Evolutionary conservation across 257 asterid species (phyloP), one percentile per base, ranked within the genome.

Genomic region (Solanum chilense): DNA sequence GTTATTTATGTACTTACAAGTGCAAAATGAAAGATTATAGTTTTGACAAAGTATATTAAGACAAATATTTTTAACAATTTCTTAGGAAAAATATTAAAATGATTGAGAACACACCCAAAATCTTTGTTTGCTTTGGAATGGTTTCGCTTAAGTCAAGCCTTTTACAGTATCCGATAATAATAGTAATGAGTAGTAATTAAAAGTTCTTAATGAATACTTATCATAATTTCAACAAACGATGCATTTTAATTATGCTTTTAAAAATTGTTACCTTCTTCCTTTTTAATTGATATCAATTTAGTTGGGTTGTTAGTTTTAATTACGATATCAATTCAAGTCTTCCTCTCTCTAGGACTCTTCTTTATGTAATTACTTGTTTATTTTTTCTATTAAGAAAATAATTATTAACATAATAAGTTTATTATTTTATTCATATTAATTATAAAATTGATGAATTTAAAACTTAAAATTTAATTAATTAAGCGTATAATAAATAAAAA

Each of bases 351-450:
- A 33, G 35, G 35, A 33, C 35, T 33, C 7, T 5, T 35, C 39
- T 5, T 0, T 37, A 0, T 37, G 2, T 37, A 5, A 37, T 37
- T 37, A 37, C 7, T 6, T 37, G 0, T 37, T 37, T 0, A 37
- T 37, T 37, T 37, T 35, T 6, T 5, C 7, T 35, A 35, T 35
- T 35, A 35, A 35, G 6, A 35, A 35, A 35, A 4, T 5, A 5
- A 5, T 37, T 37, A 37, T 37, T 37, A 0, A 37, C 0, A 37
- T 37, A 6, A 7, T 6, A 0, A 37, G 0, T 37, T 37, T 37
- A 37, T 0, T 2, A 37, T 37, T 37, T 35, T 37, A 35, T 1
- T 5, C 7, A 5, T 35, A 35, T 35, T 35, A 35, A 0, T 35
- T 5, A 1, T 5, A 37, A 5, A 37, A 0, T 37, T 37, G 7